These are phyloP conservation scores for Pelargonium nanum DNA, from an alignment of 345 rosid genomes.

Conservation along the genomic window DNA sequence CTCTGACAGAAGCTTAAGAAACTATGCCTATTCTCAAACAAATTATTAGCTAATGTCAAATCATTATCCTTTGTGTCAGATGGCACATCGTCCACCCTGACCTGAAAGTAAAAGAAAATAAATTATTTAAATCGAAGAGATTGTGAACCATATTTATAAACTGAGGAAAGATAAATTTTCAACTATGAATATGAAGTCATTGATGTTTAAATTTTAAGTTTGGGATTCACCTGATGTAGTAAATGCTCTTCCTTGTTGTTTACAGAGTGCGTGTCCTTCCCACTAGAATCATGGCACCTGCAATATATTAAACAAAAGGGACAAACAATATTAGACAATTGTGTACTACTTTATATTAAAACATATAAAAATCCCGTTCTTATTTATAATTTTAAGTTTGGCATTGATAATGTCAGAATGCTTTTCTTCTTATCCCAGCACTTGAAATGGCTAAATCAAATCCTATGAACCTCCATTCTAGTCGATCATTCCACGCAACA, in stretches of 20 bases:
- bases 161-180: background rate
- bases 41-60: conserved; percentile 17
- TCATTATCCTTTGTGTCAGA: conserved; percentile 45
- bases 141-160: background rate
- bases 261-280: conserved; percentile 18
- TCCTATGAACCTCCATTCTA: too few relatives aligned
- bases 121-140: background rate
- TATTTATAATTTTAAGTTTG: background rate
- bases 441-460: too few relatives aligned
- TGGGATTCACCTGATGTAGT: conserved; percentile 36
- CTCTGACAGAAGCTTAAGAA: conserved; percentile 47
- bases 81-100: conserved; percentile 26
- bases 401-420: conserved; percentile 1
- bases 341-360: background rate
- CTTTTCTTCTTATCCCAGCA: too few relatives aligned
- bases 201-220: background rate
- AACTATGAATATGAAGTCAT: conserved; percentile 3
- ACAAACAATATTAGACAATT: background rate
- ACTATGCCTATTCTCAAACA: conserved; percentile 44
- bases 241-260: conserved; percentile 35
- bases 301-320: conserved; percentile 1
- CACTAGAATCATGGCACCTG: conserved; percentile 40
- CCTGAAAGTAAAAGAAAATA: conserved; percentile 21
- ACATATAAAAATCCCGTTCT: background rate
- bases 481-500: too few relatives aligned